Evolutionary conservation across 768 basidiomycete genomes (phyloP).

Genomic region (Megacollybia marginata): DNA sequence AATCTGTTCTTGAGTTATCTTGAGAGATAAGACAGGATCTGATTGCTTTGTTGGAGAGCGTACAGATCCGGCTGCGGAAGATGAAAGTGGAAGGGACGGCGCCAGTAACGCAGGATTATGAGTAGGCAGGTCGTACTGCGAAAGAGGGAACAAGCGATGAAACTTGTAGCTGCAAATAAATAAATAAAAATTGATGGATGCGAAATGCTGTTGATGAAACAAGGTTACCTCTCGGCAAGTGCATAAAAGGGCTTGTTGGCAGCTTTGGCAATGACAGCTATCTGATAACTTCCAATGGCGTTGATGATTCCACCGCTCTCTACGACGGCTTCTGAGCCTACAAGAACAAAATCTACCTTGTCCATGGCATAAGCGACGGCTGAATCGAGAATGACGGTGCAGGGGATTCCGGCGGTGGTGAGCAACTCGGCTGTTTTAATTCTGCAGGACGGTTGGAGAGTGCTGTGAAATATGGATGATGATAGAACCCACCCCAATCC

Average conservation of each 20-base stretch:
- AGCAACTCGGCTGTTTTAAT: conserved; percentile 87
- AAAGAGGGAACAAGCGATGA: conserved; percentile 89
- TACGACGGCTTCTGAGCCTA: conserved; percentile 96
- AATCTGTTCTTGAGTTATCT: conserved; percentile 79
- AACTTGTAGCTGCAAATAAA: conserved; percentile 78
- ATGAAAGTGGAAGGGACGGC: conserved; percentile 41
- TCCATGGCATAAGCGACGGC: conserved; percentile 98
- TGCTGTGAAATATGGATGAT: neutral
- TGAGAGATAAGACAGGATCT: conserved; percentile 8
- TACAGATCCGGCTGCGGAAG: neutral
- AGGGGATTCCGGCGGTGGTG: conserved; percentile 86
- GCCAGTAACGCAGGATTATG: conserved; percentile 71
- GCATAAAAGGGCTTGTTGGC: conserved; percentile 96
- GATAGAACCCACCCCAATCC: conserved; percentile 67
- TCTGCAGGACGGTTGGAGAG: conserved; percentile 30
- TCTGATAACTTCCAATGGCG: conserved; percentile 92
- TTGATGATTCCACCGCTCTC: conserved; percentile 92
- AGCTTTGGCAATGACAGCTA: conserved; percentile 92
- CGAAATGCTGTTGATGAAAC: conserved; percentile 10
- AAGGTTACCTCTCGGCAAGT: conserved; percentile 73
- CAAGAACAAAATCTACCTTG: conserved; percentile 89
- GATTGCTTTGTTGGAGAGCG: neutral
- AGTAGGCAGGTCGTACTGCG: conserved; percentile 83
- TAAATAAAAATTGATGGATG: conserved; percentile 12
- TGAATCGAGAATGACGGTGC: conserved; percentile 91